Evolutionary conservation across 2,329 filamentous ascomycete species (phyloP), one percentile per base, ranked within the genome.

Genomic region (Colletotrichum truncatum): DNA sequence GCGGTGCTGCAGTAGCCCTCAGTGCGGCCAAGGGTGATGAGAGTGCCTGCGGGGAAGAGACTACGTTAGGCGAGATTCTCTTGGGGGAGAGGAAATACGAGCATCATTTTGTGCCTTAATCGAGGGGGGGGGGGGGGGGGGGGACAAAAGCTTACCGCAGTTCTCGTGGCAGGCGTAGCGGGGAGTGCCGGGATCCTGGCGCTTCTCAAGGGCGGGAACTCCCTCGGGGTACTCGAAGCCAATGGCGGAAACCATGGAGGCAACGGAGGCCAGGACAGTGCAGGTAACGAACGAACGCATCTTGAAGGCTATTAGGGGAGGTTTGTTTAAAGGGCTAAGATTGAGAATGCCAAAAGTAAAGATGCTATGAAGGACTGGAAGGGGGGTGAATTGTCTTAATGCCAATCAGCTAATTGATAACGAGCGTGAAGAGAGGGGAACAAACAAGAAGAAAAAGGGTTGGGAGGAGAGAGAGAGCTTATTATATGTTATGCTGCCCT

Each of bases 81-180:
- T 48, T 12, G n/a, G 36, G 14, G n/a, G n/a, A n/a, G 36, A 12
- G 21, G 3, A 12, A 21, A 30, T 16, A n/a, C 6, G 32, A 7
- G 3, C 14, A 18, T 14, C 46, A 48, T 28, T 18, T 9, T 11
- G 28, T 14, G 25, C 32, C 26, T 14, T n/a, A 5, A 5, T 12
- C 0, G 26, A 30, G 30, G 30, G 4, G 9, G 38, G 12, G 38
- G 11, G 7, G 10, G 11, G 7, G 10, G 23, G 6, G 2, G n/a
- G 4, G 14, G 11, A 10, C n/a, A 6, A 14, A 5, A 25, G 71
- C 76, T 58, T 72, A 81, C 81, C 81, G 70, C 82, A 84, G 67
- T 81, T 78, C 62, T 80, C 78, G 66, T 84, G 81, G 72, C 82
- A 84, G 21, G 79, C 76, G 67, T 80, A 84, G 3, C 73, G 69